Evolutionary conservation across 139 green algal species (phyloP), one percentile per base, ranked within the genome.

Genomic region (Pleodorina starrii): DNA sequence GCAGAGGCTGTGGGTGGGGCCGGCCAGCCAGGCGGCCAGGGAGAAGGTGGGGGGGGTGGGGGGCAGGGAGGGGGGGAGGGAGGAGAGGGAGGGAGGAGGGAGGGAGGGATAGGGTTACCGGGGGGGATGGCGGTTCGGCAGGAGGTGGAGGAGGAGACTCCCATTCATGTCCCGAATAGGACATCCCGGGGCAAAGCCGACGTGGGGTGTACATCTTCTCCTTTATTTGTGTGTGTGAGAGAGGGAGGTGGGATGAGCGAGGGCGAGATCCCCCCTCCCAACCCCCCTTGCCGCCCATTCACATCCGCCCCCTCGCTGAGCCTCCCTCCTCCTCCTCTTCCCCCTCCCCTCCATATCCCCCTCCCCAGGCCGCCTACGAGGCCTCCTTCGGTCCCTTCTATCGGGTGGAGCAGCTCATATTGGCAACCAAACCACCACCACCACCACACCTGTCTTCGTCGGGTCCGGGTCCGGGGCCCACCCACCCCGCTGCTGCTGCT

Each of bases 341-440:
- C 27, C 74, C 43, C 74, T 25, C 44, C n/a, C 1, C 32, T 50
- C 35, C 17, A 16, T 17, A 19, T 2, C 16, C 50, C 14, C 5
- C 76, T 46, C 16, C 46, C 76, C 96, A 97, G 91, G 94, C 92
- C 0, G 85, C 90, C 9, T 99, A 96, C 68, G 96, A 99, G 81
- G 88, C 88, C 16, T 92, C 97, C 12, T 98, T 99, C 90, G 97
- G 97, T 6, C 93, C 96, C 19, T 99, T 99, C 83, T 99, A 98
- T 83, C 91, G 97, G 21, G 95, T 98, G 35, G 94, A 96, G 54
- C 96, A 98, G 93, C 89, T 98, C 21, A 95, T 93, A 77, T 51
- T 89, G 40, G 40, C 68, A 38, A 91, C 78, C 59, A 44, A 32
- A 57, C 72, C 72, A 35, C 69, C 78, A 73, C 60, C 14, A 57